Base-by-base conservation (phyloP, 768 basidiomycete species). In the Tulasnella sp. region DNA sequence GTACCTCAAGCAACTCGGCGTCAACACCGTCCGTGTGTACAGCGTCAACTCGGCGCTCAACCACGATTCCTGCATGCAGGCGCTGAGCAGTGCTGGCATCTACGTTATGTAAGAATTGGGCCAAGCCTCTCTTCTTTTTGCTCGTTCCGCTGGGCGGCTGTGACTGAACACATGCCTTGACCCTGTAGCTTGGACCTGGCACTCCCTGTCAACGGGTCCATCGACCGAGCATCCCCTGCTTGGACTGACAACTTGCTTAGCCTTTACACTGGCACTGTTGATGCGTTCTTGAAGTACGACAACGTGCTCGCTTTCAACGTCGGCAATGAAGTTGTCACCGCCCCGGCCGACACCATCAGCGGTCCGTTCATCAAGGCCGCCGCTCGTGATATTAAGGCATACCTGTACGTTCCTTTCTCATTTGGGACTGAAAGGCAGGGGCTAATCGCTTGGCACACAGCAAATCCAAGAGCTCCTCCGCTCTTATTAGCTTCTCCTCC, bases 231-330 rank as follows among this genome's bases (percentile, higher is more conserved):
- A 52, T 80, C 84, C 37, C 95, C 95, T 0, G 82, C 90, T 0
- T 97, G 95, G 95, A 87, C 90, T 0, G 92, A 91, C 7, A 92
- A 89, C 81, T 83, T 96, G n/a, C 84, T 93, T 42, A 87, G 94
- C 81, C 86, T 89, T 77, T 97, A 96, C 83, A 86, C 91, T 77
- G 81, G 82, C 37, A 97, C 94, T 36, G 92, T 97, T 79, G 86
- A 93, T 78, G 85, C 85, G 0, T 96, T 96, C 85, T 86, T 86
- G 81, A 89, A 92, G 82, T 97, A 97, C 80, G 89, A 93, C 85
- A 97, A 97, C 79, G 88, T 97, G 19, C 85, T 97, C 75, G 95
- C 90, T 14, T 96, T 87, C 84, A 97, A 96, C 81, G 87, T 97
- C 77, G 96, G 94, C 29, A 97, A 97, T 80, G 96, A 97, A 79